These are phyloP conservation scores for Alternaria conjuncta DNA, from an alignment of 2,329 filamentous ascomycete genomes.

Conservation along the genomic window DNA sequence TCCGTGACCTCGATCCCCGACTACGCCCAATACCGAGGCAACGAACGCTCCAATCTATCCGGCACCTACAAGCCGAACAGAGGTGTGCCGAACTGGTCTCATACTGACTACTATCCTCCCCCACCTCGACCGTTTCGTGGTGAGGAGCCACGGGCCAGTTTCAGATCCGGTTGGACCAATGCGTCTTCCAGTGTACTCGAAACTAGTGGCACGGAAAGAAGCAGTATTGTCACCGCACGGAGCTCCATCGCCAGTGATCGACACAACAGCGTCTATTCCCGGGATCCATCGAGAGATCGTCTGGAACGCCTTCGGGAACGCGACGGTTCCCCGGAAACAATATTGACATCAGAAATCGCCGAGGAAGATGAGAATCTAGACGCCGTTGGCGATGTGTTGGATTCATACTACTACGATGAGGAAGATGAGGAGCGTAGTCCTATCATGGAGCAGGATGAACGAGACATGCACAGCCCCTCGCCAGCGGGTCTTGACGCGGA, in stretches of 20 bases:
- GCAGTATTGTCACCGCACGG: conserved; percentile 79
- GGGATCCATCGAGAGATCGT: conserved; percentile 35
- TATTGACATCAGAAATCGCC: conserved; percentile 29
- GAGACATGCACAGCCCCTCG: conserved; percentile 23
- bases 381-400: conserved; percentile 64
- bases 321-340: conserved; percentile 40
- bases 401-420: conserved; percentile 65
- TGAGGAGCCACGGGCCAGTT: conserved; percentile 61
- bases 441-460: conserved; percentile 11
- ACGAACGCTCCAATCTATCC: conserved; percentile 39
- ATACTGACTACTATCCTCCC: conserved; percentile 40
- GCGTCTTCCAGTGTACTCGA: conserved; percentile 64
- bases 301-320: conserved; percentile 33
- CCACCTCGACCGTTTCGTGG: conserved; percentile 36
- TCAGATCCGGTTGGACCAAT: conserved; percentile 66
- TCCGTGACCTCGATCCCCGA: conserved; percentile 49
- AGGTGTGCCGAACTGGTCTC: conserved; percentile 45
- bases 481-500: conserved; percentile 27
- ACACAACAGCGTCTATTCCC: conserved; percentile 53
- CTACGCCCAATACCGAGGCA: conserved; percentile 38
- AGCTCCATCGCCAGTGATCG: conserved; percentile 71
- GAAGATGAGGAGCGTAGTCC: conserved; percentile 36
- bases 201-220: conserved; percentile 74
- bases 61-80: conserved; percentile 46
- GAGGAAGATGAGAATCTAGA: conserved; percentile 56